These are phyloP conservation scores for Caryopteris hybrid DNA, from an alignment of 305 asterid genomes.

Conservation along the genomic window DNA sequence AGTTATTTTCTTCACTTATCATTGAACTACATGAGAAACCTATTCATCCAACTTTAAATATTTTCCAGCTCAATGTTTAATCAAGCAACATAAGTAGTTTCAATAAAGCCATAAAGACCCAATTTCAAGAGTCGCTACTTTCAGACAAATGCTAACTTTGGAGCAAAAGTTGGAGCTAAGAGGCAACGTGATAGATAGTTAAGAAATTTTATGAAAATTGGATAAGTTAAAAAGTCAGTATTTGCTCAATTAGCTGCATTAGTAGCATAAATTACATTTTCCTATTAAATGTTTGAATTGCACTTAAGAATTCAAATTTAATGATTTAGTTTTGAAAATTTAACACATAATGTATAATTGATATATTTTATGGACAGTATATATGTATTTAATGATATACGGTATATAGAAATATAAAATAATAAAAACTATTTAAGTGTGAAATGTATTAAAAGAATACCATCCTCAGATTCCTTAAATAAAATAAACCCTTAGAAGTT, in stretches of 20 bases:
- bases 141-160: background rate
- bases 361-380: background rate
- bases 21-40: background rate
- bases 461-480: background rate
- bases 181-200: background rate
- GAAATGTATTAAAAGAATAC: background rate
- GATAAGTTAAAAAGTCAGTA: background rate
- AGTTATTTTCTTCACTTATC: background rate
- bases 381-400: background rate
- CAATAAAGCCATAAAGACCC: background rate
- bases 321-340: background rate
- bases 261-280: background rate
- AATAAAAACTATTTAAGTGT: background rate
- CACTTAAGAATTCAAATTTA: background rate
- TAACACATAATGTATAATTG: background rate
- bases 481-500: background rate
- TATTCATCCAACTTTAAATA: background rate
- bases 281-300: background rate
- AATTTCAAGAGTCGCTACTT: background rate
- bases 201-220: background rate
- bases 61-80: background rate
- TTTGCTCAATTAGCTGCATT: background rate
- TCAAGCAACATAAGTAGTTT: constrained; percentile 8
- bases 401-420: background rate
- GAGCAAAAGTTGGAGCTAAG: background rate